phyloP scores from a whole-genome alignment of 2,329 filamentous ascomycete species.

The Cytospora piceae region DNA sequence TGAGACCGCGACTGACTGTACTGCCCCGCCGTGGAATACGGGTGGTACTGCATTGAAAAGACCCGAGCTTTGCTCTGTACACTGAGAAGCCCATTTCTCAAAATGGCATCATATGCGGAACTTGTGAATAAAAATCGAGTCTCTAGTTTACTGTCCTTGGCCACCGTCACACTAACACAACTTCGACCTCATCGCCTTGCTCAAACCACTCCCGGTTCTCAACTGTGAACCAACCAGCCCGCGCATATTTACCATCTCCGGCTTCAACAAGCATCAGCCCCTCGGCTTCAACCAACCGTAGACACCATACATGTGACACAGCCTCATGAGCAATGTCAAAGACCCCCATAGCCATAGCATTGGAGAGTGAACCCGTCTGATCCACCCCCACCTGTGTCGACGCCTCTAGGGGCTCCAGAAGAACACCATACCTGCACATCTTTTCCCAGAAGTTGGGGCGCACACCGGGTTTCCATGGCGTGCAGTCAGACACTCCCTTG shows the following conservation, averaged over 20 bases:
- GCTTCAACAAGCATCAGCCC: neutral
- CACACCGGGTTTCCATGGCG: no score
- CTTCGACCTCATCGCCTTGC: neutral
- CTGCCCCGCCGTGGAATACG: no score
- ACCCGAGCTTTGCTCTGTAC: no score
- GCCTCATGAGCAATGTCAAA: neutral
- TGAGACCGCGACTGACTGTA: no score
- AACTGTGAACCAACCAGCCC: neutral
- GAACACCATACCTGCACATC: neutral
- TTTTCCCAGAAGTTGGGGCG: no score
- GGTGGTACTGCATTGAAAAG: no score
- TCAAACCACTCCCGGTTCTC: neutral
- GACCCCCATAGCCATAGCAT: neutral
- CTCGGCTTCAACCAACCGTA: neutral
- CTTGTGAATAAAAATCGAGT: no score
- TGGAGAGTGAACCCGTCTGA: neutral
- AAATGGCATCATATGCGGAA: no score
- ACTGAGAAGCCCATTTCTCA: no score
- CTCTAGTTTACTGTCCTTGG: no score
- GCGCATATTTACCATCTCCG: neutral
- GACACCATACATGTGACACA: neutral
- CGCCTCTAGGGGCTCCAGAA: neutral
- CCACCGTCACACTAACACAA: neutral
- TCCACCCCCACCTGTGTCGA: neutral
- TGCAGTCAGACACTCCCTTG: neutral